Evolutionary conservation across 1,139 yeast genomes (phyloP).

Genomic region (Candida sp.): DNA sequence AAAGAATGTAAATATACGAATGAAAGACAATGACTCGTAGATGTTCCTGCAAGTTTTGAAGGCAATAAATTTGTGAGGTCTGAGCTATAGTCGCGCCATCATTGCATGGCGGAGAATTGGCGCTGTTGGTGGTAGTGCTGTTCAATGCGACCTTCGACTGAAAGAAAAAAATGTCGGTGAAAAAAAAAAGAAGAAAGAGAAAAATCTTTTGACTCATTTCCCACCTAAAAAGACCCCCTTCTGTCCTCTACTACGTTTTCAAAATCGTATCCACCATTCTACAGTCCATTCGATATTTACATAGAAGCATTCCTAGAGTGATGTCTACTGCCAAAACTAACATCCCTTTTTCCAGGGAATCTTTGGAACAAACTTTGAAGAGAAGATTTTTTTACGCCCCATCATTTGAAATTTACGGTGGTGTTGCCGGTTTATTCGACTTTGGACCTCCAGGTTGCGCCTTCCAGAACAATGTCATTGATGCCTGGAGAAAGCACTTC

Average conservation of each 20-base stretch:
- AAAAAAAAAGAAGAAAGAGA: background rate
- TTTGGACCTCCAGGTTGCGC: slow-evolving; percentile 99
- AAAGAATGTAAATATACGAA: background rate
- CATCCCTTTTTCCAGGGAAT: slow-evolving; percentile 75
- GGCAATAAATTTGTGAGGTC: too few species aligned
- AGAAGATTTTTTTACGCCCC: slow-evolving; percentile 98
- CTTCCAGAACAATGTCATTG: slow-evolving; percentile 93
- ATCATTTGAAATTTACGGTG: slow-evolving; percentile 96
- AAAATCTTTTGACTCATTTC: slow-evolving; percentile 1
- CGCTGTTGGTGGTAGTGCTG: too few species aligned
- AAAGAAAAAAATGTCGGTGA: background rate
- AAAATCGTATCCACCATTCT: slow-evolving; percentile 2
- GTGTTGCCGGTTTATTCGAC: slow-evolving; percentile 97
- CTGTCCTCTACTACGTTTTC: background rate
- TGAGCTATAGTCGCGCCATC: too few species aligned
- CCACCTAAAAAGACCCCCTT: background rate
- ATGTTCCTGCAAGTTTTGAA: too few species aligned
- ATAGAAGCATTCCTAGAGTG: slow-evolving; percentile 14
- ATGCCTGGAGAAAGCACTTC: slow-evolving; percentile 98
- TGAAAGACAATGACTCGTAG: too few species aligned
- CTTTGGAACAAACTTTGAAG: slow-evolving; percentile 87
- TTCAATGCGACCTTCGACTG: background rate
- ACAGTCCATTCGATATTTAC: slow-evolving; percentile 7
- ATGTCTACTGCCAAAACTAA: slow-evolving; percentile 33
- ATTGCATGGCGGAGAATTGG: too few species aligned